Conservation (phyloP, 2,329 filamentous ascomycete genomes). For the Acrocalymma vagum region DNA sequence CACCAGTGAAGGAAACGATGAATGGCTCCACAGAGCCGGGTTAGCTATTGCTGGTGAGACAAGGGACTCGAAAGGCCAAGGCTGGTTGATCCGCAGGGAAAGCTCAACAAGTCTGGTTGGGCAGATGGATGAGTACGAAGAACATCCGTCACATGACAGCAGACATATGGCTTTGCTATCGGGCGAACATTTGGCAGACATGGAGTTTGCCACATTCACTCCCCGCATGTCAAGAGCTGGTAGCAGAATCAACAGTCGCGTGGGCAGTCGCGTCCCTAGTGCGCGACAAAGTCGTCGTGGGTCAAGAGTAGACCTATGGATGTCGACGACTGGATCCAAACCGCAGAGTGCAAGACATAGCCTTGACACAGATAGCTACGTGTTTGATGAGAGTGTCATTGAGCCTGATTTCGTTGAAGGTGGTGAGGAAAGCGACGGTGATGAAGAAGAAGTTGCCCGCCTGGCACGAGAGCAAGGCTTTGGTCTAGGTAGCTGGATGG, state of each 20-base stretch:
- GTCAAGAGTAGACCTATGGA: conserved; percentile 44
- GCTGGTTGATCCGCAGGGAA: conserved; percentile 65
- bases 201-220: conserved; percentile 40
- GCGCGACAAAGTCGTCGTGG: conserved; percentile 47
- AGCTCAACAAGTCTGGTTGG: conserved; percentile 63
- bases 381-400: conserved; percentile 29
- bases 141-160: conserved; percentile 29
- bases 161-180: conserved; percentile 38
- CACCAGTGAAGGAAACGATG: conserved; percentile 49
- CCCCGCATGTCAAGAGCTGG: conserved; percentile 38
- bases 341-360: conserved; percentile 34
- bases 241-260: conserved; percentile 47
- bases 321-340: conserved; percentile 36
- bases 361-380: conserved; percentile 34
- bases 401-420: conserved; percentile 62
- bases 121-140: conserved; percentile 45
- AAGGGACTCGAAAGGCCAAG: conserved; percentile 69
- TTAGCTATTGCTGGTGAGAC: conserved; percentile 65
- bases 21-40: conserved; percentile 68
- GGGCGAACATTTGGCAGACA: conserved; percentile 42
- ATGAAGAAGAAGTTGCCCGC: conserved; percentile 63
- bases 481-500: conserved; percentile 65
- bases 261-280: conserved; percentile 49
- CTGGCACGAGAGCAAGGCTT: conserved; percentile 62
- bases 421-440: conserved; percentile 51